Conservation (phyloP, 208 protist genomes). For the Zelonia costaricensis region DNA sequence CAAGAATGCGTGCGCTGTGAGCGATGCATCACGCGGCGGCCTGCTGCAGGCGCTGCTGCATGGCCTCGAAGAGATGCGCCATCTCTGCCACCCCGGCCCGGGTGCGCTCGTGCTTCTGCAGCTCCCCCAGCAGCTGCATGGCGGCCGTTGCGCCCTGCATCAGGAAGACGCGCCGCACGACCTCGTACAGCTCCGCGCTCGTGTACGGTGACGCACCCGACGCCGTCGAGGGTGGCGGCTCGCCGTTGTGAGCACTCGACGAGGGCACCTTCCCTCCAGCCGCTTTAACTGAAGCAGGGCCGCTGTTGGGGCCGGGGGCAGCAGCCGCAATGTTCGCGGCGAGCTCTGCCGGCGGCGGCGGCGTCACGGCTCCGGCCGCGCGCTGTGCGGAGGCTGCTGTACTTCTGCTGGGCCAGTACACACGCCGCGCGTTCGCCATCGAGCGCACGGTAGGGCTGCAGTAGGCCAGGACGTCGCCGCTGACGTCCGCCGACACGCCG, state of each 20-base stretch:
- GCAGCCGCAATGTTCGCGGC: too few species aligned
- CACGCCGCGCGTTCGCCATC: conserved; percentile 5
- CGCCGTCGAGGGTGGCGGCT: too few species aligned
- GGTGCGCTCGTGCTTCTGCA: conserved; percentile 21
- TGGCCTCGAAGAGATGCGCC: conserved; percentile 22
- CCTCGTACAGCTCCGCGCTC: conserved; percentile 23
- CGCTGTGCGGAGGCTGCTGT: not conserved
- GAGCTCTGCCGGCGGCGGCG: too few species aligned
- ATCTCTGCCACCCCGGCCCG: conserved; percentile 17
- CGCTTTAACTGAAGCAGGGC: too few species aligned
- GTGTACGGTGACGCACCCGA: conserved; percentile 16
- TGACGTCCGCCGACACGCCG: conserved; percentile 7
- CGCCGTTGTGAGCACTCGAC: too few species aligned
- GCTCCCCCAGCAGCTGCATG: conserved; percentile 12
- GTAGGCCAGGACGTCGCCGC: conserved; percentile 9
- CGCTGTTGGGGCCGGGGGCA: too few species aligned
- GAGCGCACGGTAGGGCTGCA: conserved; percentile 25
- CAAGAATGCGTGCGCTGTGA: not conserved
- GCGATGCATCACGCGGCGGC: not conserved
- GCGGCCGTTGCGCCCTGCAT: conserved; percentile 22
- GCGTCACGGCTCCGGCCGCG: too few species aligned
- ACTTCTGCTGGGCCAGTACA: not conserved
- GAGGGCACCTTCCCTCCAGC: too few species aligned
- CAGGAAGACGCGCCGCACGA: conserved; percentile 26
- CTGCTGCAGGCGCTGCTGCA: conserved; percentile 20